These are phyloP conservation scores for Cryptosporidium bovis DNA, from an alignment of 169 alveolate genomes.

Conservation along the genomic window DNA sequence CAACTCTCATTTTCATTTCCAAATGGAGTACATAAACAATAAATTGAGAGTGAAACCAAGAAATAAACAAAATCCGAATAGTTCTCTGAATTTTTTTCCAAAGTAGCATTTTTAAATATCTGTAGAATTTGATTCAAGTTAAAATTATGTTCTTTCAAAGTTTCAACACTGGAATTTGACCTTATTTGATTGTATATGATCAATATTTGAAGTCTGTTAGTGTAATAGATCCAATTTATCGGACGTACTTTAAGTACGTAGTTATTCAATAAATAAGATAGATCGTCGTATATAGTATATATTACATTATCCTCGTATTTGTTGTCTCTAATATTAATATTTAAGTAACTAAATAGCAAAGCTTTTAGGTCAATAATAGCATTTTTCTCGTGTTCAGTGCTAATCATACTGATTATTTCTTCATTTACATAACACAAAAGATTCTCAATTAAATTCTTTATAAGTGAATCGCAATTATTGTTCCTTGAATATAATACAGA, in stretches of 20 bases:
- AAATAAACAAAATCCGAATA: slow-evolving; percentile 12
- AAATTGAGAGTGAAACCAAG: slow-evolving; percentile 40
- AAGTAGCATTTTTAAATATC: too few species aligned
- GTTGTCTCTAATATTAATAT: not conserved
- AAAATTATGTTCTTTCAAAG: too few species aligned
- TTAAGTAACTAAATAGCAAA: slow-evolving; percentile 9
- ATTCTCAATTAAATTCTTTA: slow-evolving; percentile 27
- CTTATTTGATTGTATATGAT: slow-evolving; percentile 25
- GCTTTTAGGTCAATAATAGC: slow-evolving; percentile 19
- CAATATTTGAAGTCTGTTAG: slow-evolving; percentile 27
- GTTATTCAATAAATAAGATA: not conserved
- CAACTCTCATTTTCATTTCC: not conserved
- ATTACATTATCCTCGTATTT: not conserved
- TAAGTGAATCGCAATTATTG: not conserved
- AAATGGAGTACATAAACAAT: slow-evolving; percentile 48
- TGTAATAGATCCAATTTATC: slow-evolving; percentile 21
- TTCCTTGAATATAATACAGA: too few species aligned
- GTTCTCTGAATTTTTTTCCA: not conserved
- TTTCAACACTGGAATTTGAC: not conserved
- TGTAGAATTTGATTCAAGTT: too few species aligned
- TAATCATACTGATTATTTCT: slow-evolving; percentile 22
- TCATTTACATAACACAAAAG: slow-evolving; percentile 5
- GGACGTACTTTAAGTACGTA: not conserved
- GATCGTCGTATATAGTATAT: slow-evolving; percentile 3
- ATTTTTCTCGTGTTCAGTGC: slow-evolving; percentile 7